These are phyloP conservation scores for Pleurozium schreberi DNA, from an alignment of 225 moss, liverwort and hornwort species.

Conservation along the genomic window DNA sequence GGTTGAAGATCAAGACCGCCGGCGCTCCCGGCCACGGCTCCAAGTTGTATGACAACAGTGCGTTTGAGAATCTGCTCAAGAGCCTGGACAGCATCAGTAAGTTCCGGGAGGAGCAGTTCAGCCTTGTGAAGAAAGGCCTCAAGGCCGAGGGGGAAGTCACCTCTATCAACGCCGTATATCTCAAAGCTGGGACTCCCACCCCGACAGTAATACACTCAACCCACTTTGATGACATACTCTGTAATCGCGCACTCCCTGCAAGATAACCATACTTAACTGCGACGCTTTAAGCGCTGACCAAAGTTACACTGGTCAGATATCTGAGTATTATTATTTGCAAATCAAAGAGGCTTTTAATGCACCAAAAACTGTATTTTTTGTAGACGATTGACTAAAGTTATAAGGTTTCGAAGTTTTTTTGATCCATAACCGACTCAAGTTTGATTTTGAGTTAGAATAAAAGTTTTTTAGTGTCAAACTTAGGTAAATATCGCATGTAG, in stretches of 20 bases:
- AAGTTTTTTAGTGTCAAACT: neutral
- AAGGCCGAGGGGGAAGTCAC: slow-evolving; percentile 66
- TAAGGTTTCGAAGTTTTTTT: neutral
- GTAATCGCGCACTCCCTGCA: neutral
- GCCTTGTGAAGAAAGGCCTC: slow-evolving; percentile 60
- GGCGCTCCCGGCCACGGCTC: slow-evolving; percentile 92
- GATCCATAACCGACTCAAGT: neutral
- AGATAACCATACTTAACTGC: neutral
- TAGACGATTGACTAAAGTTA: no score
- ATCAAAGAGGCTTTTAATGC: neutral
- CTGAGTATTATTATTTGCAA: neutral
- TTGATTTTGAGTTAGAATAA: neutral
- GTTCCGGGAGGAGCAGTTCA: slow-evolving; percentile 55
- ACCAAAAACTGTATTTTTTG: neutral
- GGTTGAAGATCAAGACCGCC: slow-evolving; percentile 58
- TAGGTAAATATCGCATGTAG: neutral
- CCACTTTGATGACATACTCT: neutral
- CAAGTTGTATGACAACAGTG: slow-evolving; percentile 74
- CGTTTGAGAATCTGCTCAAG: slow-evolving; percentile 67
- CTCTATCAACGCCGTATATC: slow-evolving; percentile 61
- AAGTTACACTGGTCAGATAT: neutral
- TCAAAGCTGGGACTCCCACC: slow-evolving; percentile 72
- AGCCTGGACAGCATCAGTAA: slow-evolving; percentile 60
- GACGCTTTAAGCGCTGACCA: neutral
- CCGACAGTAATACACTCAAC: slow-evolving; percentile 38